Conservation (phyloP, 2,329 filamentous ascomycete species). For the Sphaerostilbella broomeana region DNA sequence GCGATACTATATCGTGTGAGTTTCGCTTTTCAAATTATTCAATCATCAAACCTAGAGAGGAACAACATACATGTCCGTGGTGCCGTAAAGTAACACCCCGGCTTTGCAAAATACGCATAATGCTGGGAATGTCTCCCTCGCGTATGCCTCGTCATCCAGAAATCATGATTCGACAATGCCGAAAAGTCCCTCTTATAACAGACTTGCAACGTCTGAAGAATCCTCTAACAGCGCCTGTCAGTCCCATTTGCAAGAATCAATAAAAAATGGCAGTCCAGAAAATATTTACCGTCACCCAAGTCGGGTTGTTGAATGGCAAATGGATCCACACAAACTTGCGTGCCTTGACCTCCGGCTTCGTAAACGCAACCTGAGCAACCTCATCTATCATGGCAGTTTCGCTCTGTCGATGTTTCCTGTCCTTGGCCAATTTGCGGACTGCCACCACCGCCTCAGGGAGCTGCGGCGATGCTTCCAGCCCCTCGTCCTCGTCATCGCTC, state of each 20-base stretch:
- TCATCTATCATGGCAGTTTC: slow-evolving; percentile 27
- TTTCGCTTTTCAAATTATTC: not conserved
- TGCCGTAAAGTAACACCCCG: slow-evolving; percentile 41
- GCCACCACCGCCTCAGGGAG: slow-evolving; percentile 30
- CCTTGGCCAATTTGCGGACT: slow-evolving; percentile 21
- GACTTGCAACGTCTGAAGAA: slow-evolving; percentile 38
- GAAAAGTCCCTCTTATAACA: slow-evolving; percentile 31
- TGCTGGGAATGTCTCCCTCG: slow-evolving; percentile 43
- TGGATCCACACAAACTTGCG: slow-evolving; percentile 54
- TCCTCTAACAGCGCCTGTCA: slow-evolving; percentile 24
- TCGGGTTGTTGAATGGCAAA: slow-evolving; percentile 49
- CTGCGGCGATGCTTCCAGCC: slow-evolving; percentile 24
- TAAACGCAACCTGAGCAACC: slow-evolving; percentile 23
- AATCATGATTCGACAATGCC: slow-evolving; percentile 38
- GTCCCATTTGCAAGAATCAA: too few species aligned
- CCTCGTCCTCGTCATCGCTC: slow-evolving; percentile 20
- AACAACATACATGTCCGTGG: slow-evolving; percentile 26
- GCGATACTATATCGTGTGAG: slow-evolving; percentile 25
- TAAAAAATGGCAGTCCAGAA: not conserved
- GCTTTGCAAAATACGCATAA: slow-evolving; percentile 43
- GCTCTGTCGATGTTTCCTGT: slow-evolving; percentile 15
- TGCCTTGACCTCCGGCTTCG: slow-evolving; percentile 26
- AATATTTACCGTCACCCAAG: slow-evolving; percentile 47
- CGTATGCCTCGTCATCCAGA: slow-evolving; percentile 43
- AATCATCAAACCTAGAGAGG: not conserved